Base-by-base conservation (phyloP, 2,329 filamentous ascomycete species). In the Tolypocladium cylindrosporum region DNA sequence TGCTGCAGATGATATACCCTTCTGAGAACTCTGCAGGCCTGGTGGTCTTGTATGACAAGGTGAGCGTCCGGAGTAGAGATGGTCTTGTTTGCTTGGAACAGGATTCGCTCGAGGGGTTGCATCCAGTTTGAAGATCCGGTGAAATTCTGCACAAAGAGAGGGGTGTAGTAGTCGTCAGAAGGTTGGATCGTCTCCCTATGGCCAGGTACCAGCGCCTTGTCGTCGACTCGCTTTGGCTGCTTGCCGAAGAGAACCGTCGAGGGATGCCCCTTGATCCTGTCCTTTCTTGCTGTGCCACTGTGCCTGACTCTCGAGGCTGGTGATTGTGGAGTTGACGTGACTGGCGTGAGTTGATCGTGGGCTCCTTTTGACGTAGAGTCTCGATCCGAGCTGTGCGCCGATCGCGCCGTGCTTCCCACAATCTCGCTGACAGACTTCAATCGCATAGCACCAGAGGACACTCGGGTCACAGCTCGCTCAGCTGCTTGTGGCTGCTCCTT, bases 1-100 rank as follows among this genome's bases (percentile, higher is more conserved):
- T 93, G 91, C 68, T 99, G 94, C 34, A 97, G 77, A 61, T 93
- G 86, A 68, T 97, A 96, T 2, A 99, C 91, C 16, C 91, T 81
- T 58, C 91, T 86, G 4, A 97, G 73, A 37, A 96, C 89, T 58
- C 90, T 87, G 66, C 90, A 94, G 56, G 95, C 90, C 71, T 96
- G 91, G 59, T 88, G 86, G 66, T 97, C 92, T 54, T 91, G 84
- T 45, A 95, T 85, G 50, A 91, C 88, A 1, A 95, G 83, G 59
- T 91, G 86, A 55, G 92, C 87, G 68, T 97, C 92, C 1, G 87
- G 79, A 0, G 93, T 97, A 1, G 88, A 91, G 13, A 97, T 77
- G 0, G 91, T 96, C 71, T 99, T 99, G 67, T 92, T 89, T 4
- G 92, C 90, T 51, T 90, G 88, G 57, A 87, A 83, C 4, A 97